Evolutionary conservation across 2,329 filamentous ascomycete genomes (phyloP).

Genomic region (Neonectria magnoliae): DNA sequence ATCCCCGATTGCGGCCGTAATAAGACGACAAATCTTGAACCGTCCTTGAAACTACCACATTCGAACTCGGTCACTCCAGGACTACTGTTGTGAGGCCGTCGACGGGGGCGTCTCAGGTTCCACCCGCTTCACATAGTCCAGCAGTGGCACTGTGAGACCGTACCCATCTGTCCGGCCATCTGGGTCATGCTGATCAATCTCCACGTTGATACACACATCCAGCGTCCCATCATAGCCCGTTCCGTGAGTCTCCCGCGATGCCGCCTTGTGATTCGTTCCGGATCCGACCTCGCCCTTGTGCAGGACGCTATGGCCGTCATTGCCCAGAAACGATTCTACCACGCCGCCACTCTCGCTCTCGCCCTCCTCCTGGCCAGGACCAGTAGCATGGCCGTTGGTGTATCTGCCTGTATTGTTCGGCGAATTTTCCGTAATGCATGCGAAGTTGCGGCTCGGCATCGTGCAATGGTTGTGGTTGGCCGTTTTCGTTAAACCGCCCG

Average conservation of each 20-base stretch:
- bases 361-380: conserved; percentile 22
- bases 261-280: conserved; percentile 81
- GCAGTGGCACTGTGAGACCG: conserved; percentile 82
- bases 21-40: conserved; percentile 2
- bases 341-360: conserved; percentile 10
- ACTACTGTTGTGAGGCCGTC: conserved; percentile 22
- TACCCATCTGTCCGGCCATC: conserved; percentile 85
- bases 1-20: conserved; percentile 11
- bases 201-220: conserved; percentile 86
- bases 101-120: conserved; percentile 40
- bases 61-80: not conserved
- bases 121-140: conserved; percentile 55
- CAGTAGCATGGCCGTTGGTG: conserved; percentile 39
- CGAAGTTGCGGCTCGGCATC: conserved; percentile 94
- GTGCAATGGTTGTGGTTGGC: conserved; percentile 82
- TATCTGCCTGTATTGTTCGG: conserved; percentile 57
- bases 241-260: conserved; percentile 65
- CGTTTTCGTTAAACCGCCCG: conserved; percentile 80
- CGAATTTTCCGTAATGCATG: conserved; percentile 89
- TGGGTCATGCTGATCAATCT: conserved; percentile 84
- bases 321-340: conserved; percentile 51
- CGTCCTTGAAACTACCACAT: not conserved
- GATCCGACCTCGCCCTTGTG: conserved; percentile 81
- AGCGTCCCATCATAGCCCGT: conserved; percentile 69
- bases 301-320: conserved; percentile 76